A percentile compares a stretch with the other conserved stretches of the same genome.
These are phyloP conservation scores for Jackrogersella minutella DNA, from an alignment of 495 filamentous ascomycete genomes.

Conservation along the genomic window DNA sequence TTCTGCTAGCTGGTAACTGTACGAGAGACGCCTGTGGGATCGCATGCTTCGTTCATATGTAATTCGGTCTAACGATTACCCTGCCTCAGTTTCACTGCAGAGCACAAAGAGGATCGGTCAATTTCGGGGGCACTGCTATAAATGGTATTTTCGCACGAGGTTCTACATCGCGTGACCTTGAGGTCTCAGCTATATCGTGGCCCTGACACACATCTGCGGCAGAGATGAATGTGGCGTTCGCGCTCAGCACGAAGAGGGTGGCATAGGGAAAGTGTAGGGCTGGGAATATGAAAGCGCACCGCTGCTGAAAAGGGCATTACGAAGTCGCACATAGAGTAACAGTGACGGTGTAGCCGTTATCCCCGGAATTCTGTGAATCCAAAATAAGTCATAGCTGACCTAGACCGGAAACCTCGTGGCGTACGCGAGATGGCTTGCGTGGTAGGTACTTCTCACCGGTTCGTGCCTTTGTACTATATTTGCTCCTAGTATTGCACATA, in stretches of 20 bases:
- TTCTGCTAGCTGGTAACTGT: conserved; percentile 4
- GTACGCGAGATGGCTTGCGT: no score
- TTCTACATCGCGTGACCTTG: conserved; percentile 36
- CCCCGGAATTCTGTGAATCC: background rate
- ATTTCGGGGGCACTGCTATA: conserved; percentile 32
- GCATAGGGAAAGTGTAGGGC: background rate
- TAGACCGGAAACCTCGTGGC: background rate
- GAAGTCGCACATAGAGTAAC: background rate
- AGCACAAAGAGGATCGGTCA: conserved; percentile 37
- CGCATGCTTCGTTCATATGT: conserved; percentile 10
- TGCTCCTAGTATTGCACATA: conserved; percentile 11
- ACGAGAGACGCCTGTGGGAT: conserved; percentile 19
- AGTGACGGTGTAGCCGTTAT: background rate
- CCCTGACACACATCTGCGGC: conserved; percentile 23
- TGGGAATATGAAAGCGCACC: background rate
- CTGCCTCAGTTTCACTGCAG: conserved; percentile 31
- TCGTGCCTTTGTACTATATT: conserved; percentile 5
- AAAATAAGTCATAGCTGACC: conserved; percentile 5
- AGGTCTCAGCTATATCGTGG: conserved; percentile 34
- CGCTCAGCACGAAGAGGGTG: background rate
- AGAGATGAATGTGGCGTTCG: background rate
- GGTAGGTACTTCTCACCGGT: conserved; percentile 12
- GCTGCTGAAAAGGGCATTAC: background rate
- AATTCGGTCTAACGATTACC: conserved; percentile 8
- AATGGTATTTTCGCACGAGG: conserved; percentile 35